Conservation (phyloP, 495 filamentous ascomycete species). For the Glutinoglossum americanum region DNA sequence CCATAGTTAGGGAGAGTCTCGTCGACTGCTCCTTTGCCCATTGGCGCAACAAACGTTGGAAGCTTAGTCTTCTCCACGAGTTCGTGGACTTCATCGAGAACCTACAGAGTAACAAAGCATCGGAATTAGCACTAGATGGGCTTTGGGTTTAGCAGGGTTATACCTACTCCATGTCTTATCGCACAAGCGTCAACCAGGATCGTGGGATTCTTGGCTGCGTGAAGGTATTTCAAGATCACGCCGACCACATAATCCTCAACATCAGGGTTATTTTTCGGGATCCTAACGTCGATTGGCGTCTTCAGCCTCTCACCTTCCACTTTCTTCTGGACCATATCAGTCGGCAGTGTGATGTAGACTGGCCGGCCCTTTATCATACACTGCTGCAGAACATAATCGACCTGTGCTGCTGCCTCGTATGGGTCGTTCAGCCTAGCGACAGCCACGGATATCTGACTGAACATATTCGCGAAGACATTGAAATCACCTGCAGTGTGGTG, state of each 20-base stretch:
- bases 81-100: constrained; percentile 51
- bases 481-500: background rate
- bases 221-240: constrained; percentile 26
- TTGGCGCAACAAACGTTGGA: constrained; percentile 72
- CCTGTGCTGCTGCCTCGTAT: constrained; percentile 43
- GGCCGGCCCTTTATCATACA: constrained; percentile 37
- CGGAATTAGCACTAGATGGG: background rate
- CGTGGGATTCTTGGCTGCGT: constrained; percentile 53
- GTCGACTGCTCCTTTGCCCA: constrained; percentile 79
- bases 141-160: no score
- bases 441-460: constrained; percentile 32
- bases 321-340: constrained; percentile 65
- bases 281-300: constrained; percentile 42
- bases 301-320: constrained; percentile 50
- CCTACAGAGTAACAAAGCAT: background rate
- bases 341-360: constrained; percentile 68
- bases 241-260: constrained; percentile 28
- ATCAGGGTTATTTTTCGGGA: constrained; percentile 25
- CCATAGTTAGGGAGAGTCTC: constrained; percentile 57
- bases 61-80: constrained; percentile 57
- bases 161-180: constrained; percentile 38
- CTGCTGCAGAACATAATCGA: constrained; percentile 61
- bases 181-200: constrained; percentile 86
- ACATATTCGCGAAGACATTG: constrained; percentile 21
- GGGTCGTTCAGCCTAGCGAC: constrained; percentile 47